Evolutionary conservation across 352 stramenopile species (phyloP).

Genomic region (Phytophthora capsici): DNA sequence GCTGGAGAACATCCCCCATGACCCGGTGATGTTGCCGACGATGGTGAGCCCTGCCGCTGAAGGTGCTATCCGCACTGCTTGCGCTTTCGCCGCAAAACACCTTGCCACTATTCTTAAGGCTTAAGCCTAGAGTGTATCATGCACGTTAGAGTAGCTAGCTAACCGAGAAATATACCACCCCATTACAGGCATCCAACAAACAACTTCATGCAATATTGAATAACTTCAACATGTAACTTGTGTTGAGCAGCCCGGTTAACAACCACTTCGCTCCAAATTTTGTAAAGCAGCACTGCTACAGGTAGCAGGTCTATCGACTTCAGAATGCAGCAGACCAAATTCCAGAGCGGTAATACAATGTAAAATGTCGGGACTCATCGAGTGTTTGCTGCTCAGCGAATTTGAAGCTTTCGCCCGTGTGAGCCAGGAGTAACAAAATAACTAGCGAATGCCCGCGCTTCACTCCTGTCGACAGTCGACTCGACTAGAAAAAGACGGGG

Average conservation of each 20-base stretch:
- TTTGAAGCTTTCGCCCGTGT: background rate
- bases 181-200: no score
- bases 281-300: no score
- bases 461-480: background rate
- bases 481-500: background rate
- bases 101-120: constrained; percentile 7
- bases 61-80: constrained; percentile 21
- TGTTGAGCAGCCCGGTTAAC: no score
- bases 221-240: no score
- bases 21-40: constrained; percentile 27
- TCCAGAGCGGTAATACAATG: background rate
- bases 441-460: background rate
- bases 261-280: no score
- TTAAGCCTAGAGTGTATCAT: background rate
- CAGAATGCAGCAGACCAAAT: background rate
- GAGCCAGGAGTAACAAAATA: background rate
- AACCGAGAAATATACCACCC: background rate
- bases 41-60: constrained; percentile 32
- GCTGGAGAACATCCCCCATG: constrained; percentile 37
- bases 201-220: no score
- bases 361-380: background rate
- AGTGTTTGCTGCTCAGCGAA: background rate
- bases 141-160: background rate
- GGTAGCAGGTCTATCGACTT: background rate
- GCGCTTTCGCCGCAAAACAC: constrained; percentile 30